Base-by-base conservation (phyloP, 2,329 filamentous ascomycete species). In the Penicillium sp. region DNA sequence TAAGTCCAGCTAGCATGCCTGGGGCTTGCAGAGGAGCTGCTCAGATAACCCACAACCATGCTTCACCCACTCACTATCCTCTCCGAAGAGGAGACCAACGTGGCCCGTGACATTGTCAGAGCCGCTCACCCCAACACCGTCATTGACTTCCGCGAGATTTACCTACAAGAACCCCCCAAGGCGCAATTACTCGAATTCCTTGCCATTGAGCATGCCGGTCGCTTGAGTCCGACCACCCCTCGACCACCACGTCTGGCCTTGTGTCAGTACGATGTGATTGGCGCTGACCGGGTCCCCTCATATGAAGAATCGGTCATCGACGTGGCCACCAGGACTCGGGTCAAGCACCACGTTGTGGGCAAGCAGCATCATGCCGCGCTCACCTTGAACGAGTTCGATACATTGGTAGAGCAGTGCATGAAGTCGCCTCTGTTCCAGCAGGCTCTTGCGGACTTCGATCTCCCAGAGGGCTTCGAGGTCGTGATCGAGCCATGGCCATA, bases 401-500 rank as follows among this genome's bases (percentile, higher is more conserved):
- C 67, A 4, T 68, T 83, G 4, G 73, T 79, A 6, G 73, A 80
- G 15, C 77, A 77, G 3, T 83, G 81, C 58, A 76, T 79, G 51
- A 72, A 73, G 27, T 85, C 82, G 2, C 77, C 79, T 4, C 63
- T 79, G 18, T 85, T 84, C 60, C 75, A 82, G 62, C 67, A 78
- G 51, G 80, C 79, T 1, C 65, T 83, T 8, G 74, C 77, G 1
- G 77, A 83, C 37, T 79, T 83, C 53, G 73, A 80, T 29, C 69
- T 84, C 2, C 82, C 81, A 1, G 77, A 82, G 54, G 81, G 81
- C 0, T 84, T 83, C 55, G 79, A 82, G 49, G 70, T 82, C n/a
- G 73, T 80, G 3, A 75, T 84, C 55, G 82, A 82, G 61, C 81
- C 82, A 27, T 84, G 79, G 79, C 81, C 81, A 5, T 84, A 84